A percentile compares a stretch with the other conserved stretches of the same genome.
Conservation (phyloP, 371 early-diverging fungal species). For the Mucor lusitanicus region DNA sequence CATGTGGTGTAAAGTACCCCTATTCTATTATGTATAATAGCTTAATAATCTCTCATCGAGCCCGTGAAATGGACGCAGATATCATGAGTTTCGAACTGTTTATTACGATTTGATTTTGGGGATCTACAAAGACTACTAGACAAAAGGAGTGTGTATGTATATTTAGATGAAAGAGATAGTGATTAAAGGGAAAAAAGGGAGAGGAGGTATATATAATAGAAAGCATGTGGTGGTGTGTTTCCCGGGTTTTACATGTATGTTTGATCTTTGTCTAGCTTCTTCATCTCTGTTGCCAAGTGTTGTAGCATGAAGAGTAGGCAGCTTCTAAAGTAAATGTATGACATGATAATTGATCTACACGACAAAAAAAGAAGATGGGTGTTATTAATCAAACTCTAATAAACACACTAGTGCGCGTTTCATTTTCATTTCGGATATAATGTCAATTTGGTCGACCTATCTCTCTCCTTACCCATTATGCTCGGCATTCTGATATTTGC, state of each 20-base stretch:
- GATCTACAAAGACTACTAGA: neutral
- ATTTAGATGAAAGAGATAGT: neutral
- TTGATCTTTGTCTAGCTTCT: neutral
- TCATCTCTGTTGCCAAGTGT: neutral
- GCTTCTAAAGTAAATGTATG: slow-evolving; percentile 16
- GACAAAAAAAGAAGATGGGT: neutral
- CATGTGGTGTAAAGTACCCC: neutral
- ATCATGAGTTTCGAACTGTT: neutral
- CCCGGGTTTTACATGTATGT: neutral
- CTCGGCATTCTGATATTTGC: slow-evolving; percentile 6
- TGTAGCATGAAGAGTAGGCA: slow-evolving; percentile 2
- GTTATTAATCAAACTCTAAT: slow-evolving; percentile 1
- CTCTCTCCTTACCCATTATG: slow-evolving; percentile 14
- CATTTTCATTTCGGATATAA: slow-evolving; percentile 5
- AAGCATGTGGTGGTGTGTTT: neutral
- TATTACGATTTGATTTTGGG: neutral
- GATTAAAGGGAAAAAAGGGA: neutral
- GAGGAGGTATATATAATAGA: no score
- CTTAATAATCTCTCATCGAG: neutral
- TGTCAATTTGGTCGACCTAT: neutral
- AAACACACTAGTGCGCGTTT: neutral
- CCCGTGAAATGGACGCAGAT: neutral
- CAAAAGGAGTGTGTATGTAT: neutral
- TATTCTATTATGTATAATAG: neutral
- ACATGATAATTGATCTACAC: slow-evolving; percentile 20